Percentiles rank a stretch among this genome's conserved stretches.
phyloP scores from a whole-genome alignment of 2,329 filamentous ascomycete species.

The Beauveria scarabaeidicola region DNA sequence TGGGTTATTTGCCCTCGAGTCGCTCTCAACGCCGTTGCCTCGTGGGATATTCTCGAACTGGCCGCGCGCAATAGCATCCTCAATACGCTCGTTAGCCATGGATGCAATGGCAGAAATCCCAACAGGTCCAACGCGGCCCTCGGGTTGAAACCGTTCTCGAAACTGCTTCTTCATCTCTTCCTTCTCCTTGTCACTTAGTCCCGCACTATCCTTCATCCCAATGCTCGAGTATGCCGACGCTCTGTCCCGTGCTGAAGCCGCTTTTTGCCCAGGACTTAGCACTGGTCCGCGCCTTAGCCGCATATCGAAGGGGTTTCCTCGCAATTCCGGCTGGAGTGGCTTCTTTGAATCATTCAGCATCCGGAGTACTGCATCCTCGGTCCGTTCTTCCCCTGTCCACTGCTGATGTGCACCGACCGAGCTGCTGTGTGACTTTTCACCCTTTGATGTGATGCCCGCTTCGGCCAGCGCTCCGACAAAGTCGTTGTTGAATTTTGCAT shows the following conservation, averaged over 20 bases:
- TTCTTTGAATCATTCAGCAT: constrained; percentile 79
- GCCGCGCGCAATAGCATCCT: constrained; percentile 84
- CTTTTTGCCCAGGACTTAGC: constrained; percentile 36
- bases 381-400: constrained; percentile 71
- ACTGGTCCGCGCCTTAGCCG: constrained; percentile 34
- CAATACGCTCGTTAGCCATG: constrained; percentile 83
- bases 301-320: constrained; percentile 46
- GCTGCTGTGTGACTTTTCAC: neutral
- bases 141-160: constrained; percentile 70
- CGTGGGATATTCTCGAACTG: constrained; percentile 79
- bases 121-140: constrained; percentile 63
- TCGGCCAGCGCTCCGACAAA: constrained; percentile 40
- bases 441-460: constrained; percentile 36
- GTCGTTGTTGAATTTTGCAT: constrained; percentile 45
- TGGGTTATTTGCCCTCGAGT: constrained; percentile 72
- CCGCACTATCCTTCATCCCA: constrained; percentile 37
- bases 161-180: constrained; percentile 65
- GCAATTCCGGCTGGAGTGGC: constrained; percentile 46
- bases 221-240: constrained; percentile 43
- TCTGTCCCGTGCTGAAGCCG: constrained; percentile 48
- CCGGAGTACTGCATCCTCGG: constrained; percentile 68
- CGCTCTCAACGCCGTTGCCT: constrained; percentile 72
- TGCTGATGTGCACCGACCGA: constrained; percentile 24
- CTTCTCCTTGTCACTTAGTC: constrained; percentile 61
- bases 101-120: constrained; percentile 70